Percentiles rank a stretch among this genome's conserved stretches.
These are phyloP conservation scores for Suillus hirtellus DNA, from an alignment of 768 basidiomycete genomes.

Conservation along the genomic window DNA sequence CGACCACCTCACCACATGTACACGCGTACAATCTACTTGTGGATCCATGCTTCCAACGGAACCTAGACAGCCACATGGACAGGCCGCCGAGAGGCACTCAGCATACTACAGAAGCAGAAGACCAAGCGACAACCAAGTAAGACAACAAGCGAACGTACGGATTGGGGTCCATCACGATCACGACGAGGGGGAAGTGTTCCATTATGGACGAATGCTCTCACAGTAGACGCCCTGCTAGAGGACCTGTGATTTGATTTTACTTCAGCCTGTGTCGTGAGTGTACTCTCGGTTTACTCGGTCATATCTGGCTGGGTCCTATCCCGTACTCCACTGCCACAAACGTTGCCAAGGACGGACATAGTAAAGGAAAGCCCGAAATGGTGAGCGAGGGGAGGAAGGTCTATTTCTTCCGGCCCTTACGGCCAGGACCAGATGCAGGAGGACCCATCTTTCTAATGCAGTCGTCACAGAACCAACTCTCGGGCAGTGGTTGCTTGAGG, in stretches of 20 bases:
- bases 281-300: not conserved
- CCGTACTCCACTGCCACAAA: not conserved
- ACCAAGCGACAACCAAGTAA: not conserved
- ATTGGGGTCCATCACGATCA: not conserved
- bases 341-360: not conserved
- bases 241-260: not conserved
- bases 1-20: not conserved
- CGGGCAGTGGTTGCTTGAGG: slow-evolving; percentile 55
- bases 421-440: slow-evolving; percentile 29
- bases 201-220: not conserved
- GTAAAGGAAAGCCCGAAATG: not conserved
- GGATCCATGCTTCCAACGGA: not conserved
- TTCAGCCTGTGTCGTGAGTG: not conserved
- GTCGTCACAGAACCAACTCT: slow-evolving; percentile 60
- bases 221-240: not conserved
- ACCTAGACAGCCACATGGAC: not conserved
- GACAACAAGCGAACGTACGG: not conserved
- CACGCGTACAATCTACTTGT: not conserved
- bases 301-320: not conserved
- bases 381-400: not conserved
- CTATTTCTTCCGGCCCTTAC: slow-evolving; percentile 46
- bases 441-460: slow-evolving; percentile 44
- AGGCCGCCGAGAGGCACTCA: not conserved
- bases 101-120: not conserved
- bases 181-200: not conserved